Conservation (phyloP, 1,139 yeast genomes). For the Yamadazyma triangularis region DNA sequence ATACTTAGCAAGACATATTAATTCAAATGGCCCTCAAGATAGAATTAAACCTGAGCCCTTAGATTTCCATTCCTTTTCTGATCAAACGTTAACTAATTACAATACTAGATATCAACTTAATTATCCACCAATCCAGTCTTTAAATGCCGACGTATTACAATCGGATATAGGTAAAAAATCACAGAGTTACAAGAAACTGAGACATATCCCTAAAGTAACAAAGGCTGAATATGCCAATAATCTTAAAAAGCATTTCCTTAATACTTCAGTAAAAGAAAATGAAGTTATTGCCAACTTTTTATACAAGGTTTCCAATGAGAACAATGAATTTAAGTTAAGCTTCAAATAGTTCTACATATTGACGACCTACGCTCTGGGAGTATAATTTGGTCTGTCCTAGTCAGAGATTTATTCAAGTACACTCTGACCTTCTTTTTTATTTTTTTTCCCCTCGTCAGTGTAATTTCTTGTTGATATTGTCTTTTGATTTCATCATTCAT, state of each 20-base stretch:
- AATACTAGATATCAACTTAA: conserved; percentile 45
- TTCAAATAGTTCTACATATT: too few relatives aligned
- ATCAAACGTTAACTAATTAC: conserved; percentile 54
- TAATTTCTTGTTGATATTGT: too few relatives aligned
- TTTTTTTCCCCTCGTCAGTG: too few relatives aligned
- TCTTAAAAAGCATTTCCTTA: conserved; percentile 59
- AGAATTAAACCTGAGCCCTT: conserved; percentile 45
- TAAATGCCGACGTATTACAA: conserved; percentile 57
- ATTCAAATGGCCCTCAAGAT: conserved; percentile 63
- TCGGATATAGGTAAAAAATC: conserved; percentile 67
- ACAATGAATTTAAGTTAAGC: conserved; percentile 41
- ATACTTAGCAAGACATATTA: conserved; percentile 52
- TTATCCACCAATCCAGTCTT: conserved; percentile 49
- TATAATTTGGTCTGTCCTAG: too few relatives aligned
- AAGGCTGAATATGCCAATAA: conserved; percentile 53
- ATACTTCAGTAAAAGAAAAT: conserved; percentile 64
- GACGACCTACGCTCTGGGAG: too few relatives aligned
- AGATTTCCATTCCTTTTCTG: conserved; percentile 57
- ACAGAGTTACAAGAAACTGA: conserved; percentile 31
- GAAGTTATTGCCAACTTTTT: conserved; percentile 76
- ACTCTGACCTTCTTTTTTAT: too few relatives aligned
- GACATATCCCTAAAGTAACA: conserved; percentile 16
- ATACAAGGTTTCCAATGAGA: conserved; percentile 68
- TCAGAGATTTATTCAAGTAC: too few relatives aligned
- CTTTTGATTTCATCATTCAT: too few relatives aligned